Base-by-base conservation (phyloP, 2,329 filamentous ascomycete genomes). In the Fusarium gaditjirri region DNA sequence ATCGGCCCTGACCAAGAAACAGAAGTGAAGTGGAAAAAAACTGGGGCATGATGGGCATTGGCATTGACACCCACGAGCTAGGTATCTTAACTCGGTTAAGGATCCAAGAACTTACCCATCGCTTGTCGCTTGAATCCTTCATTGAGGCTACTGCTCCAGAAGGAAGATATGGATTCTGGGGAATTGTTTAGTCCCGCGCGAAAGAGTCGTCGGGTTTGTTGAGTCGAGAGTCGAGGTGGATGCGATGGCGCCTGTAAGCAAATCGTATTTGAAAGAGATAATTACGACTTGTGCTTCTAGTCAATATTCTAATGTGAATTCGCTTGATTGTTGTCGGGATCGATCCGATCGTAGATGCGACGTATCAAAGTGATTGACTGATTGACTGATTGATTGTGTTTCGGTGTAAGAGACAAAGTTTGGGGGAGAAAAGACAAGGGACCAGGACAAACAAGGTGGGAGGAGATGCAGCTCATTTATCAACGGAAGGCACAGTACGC, bases 91-190 rank as follows among this genome's bases (percentile, higher is more conserved):
- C 65, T 62, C 63, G 62, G 43, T 43, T 62, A 68, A 50, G 63
- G 65, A 55, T 68, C 63, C 63, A 52, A 54, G 60, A 62, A 80
- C 83, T 76, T 80, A 87, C 85, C 85, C 85, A 87, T 71, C 85
- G 80, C 79, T 88, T 87, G 76, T 86, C 84, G 36, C 62, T 78
- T 76, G 63, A 78, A 74, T 72, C 71, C 33, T 65, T 71, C 73
- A 72, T 77, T 33, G 64, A 67, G 46, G 55, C 61, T 61, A 53
- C 58, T 54, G 47, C 27, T 49, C 56, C 65, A 44, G 25, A 27
- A 39, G 41, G 61, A 17, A 11, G 44, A 23, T 23, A 57, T 36
- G 31, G 23, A 21, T n/a, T 66, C 43, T 43, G 38, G 50, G 36
- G 27, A 42, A 16, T 41, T 47, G 16, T 55, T 36, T 33, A 13